These are phyloP conservation scores for Metschnikowia lunata DNA, from an alignment of 805 yeast genomes.

Conservation along the genomic window DNA sequence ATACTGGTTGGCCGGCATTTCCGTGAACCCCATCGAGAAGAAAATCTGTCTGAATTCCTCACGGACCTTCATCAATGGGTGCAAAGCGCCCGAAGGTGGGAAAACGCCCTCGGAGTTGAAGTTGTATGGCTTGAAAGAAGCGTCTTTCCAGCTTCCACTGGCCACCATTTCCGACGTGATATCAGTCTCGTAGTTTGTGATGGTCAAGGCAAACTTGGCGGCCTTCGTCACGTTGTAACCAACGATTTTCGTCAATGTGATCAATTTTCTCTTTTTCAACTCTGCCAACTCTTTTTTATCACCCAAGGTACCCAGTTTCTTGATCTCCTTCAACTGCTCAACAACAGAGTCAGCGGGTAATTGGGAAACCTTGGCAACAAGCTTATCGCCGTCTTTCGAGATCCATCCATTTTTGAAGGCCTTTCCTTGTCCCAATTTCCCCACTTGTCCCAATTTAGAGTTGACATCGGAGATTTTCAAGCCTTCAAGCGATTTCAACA, in stretches of 20 bases:
- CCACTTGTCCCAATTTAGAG: conserved; percentile 71
- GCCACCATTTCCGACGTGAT: conserved; percentile 89
- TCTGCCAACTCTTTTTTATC: conserved; percentile 72
- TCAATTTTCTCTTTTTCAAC: conserved; percentile 89
- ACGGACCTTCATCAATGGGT: conserved; percentile 93
- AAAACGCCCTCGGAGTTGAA: conserved; percentile 90
- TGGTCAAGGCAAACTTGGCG: conserved; percentile 73
- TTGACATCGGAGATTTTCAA: conserved; percentile 74
- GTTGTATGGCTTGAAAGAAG: conserved; percentile 90
- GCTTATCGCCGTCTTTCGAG: conserved; percentile 75
- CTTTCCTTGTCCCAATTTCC: conserved; percentile 91
- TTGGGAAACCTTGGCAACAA: conserved; percentile 55
- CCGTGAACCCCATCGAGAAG: conserved; percentile 96
- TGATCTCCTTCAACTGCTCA: conserved; percentile 54
- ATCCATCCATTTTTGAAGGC: conserved; percentile 99
- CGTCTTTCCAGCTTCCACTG: conserved; percentile 75
- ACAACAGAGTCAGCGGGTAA: conserved; percentile 68
- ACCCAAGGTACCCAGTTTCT: conserved; percentile 49
- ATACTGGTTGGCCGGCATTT: conserved; percentile 98
- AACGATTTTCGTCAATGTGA: conserved; percentile 63
- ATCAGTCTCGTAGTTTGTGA: conserved; percentile 85
- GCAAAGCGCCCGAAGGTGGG: conserved; percentile 89
- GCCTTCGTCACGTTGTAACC: conserved; percentile 80
- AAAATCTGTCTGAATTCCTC: conserved; percentile 97
- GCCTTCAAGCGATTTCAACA: conserved; percentile 70